Base-by-base conservation (phyloP, 2,329 filamentous ascomycete species). In the Mycocentrospora acerina region DNA sequence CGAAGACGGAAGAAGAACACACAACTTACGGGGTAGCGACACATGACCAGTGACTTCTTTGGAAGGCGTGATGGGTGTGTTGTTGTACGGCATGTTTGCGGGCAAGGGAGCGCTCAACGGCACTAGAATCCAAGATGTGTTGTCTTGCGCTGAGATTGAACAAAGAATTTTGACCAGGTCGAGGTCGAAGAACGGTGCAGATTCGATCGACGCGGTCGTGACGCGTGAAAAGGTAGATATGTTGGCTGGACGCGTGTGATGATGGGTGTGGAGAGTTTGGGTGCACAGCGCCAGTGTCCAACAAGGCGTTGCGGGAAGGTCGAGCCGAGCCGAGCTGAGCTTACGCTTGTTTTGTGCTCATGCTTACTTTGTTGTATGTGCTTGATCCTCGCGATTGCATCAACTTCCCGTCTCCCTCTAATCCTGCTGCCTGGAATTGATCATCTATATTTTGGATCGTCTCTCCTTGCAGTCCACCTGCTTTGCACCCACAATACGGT, bases 11-110 rank as follows among this genome's bases (percentile, higher is more conserved):
- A n/a, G n/a, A n/a, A n/a, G n/a, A n/a, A n/a, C n/a, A n/a, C n/a
- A 16, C 15, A 25, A 75, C 86, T 70, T 75, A 95, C 91, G 75
- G 7, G 91, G 91, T 22, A 97, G 80, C 53, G 88, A 85, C 15
- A 87, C 86, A 51, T 89, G 84, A 53, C 91, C 91, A 2, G 87
- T 94, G 30, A 88, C 80, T 69, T 95, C 89, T 64, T 88, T 84
- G 11, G 85, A 75, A 26, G 86, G 87, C 51, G 85, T 80, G 40
- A 93, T 93, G 13, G 88, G 85, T 3, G 83, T 83, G 52, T 88
- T 91, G 71, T 95, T 95, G 74, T 93, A 90, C 17, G 90, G 87
- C 90, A 97, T 96, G 7, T 37, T 63, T 57, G 32, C 32, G 24
- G 33, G 24, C 19, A 44, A 30, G 30, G 22, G 35, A 24, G 31